Base-by-base conservation (phyloP, 2,329 filamentous ascomycete genomes). In the Colletotrichum tanaceti region DNA sequence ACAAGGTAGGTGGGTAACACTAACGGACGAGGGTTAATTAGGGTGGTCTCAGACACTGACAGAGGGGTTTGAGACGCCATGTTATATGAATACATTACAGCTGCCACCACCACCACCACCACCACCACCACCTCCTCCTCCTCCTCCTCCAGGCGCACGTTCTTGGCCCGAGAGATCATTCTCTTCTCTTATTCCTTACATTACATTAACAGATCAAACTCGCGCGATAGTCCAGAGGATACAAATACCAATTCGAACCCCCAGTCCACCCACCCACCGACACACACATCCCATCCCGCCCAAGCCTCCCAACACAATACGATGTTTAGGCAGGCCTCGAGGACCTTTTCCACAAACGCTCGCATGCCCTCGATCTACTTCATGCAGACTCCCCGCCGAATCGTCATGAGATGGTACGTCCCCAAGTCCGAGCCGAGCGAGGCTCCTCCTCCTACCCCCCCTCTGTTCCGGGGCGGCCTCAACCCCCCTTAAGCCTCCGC, bases 341-440 rank as follows among this genome's bases (percentile, higher is more conserved):
- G 77, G 65, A 68, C 71, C 53, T 78, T 80, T 73, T 78, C 78
- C 52, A 77, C 77, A 28, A 75, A 78, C 28, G 76, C 77, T 43
- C 77, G 73, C 54, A 76, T 78, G 49, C 75, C 79, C 63, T 77
- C 76, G 35, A 75, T 71, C 71, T 75, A 77, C 72, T 74, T 79
- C 60, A 66, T 78, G 54, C 76, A 74, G 53, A 77, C 75, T 41
- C 73, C 75, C 10, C 72, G 73, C 50, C 73, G 73, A 44, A 70
- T 75, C 58, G 75, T 75, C 58, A 75, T 75, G 60, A 73, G 73
- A 75, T 75, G 77, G 78, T 80, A 74, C 63, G 75, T 73, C 18
- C 46, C 58, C n/a, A 44, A 38, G 20, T 47, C 52, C 28, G 47
- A 53, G 32, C 20, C 49, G 58, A 64, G n/a, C n/a, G n/a, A n/a